Evolutionary conservation across 148 eudicot genomes (phyloP).

Genomic region (Gaultheria prostrata): DNA sequence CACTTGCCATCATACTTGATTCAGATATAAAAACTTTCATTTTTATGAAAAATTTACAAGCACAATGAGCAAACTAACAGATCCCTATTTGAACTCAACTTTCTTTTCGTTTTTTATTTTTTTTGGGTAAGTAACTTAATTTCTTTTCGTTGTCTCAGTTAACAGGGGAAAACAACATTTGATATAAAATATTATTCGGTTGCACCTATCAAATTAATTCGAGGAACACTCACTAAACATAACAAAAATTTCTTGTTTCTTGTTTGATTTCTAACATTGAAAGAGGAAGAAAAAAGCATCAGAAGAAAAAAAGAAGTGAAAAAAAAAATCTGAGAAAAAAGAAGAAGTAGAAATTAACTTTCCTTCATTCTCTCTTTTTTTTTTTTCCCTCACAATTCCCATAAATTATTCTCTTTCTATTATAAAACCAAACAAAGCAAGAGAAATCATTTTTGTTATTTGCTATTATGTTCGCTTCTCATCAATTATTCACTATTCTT

Average conservation of each 20-base stretch:
- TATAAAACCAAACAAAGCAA: not conserved
- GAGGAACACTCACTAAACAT: not conserved
- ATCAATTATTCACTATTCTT: not conserved
- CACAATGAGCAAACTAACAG: not conserved
- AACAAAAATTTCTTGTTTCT: no score
- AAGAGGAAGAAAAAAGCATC: not conserved
- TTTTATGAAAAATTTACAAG: not conserved
- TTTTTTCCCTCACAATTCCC: not conserved
- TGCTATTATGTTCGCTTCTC: not conserved
- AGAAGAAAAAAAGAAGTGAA: not conserved
- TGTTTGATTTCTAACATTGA: no score
- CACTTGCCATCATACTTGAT: not conserved
- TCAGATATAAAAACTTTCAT: not conserved
- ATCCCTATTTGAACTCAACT: not conserved
- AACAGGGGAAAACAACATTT: not conserved
- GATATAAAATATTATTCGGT: not conserved
- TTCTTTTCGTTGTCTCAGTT: not conserved
- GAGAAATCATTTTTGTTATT: not conserved
- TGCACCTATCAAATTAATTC: not conserved
- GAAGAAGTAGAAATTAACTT: not conserved
- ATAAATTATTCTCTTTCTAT: not conserved
- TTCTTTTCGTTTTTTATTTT: no score
- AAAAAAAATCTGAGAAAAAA: no score
- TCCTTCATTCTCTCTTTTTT: not conserved
- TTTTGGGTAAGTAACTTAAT: no score